Evolutionary conservation across 1,284 basidiomycete species (phyloP), one percentile per base, ranked within the genome.

Genomic region (Trametes polyzona): DNA sequence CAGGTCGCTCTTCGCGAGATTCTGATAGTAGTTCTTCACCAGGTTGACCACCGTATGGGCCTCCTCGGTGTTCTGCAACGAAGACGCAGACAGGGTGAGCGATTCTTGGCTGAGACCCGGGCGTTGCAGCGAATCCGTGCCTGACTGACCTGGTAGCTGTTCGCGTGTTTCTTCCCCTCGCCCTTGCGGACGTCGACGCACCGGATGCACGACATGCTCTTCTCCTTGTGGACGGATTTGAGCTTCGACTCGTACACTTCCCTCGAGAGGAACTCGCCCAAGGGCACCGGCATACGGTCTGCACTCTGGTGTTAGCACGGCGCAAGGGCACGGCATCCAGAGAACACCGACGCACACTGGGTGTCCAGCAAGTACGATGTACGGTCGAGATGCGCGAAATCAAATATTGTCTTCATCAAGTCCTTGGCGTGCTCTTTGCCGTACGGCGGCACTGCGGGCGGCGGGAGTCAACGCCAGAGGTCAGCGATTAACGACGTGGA

Each of bases 271-370:
- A 83, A 84, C 2, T 69, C 16, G 4, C 80, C 81, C 3, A 83
- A 64, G 0, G 74, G 73, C 3, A 67, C 63, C 1, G 82, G 83
- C 78, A 84, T 79, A 1, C 82, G 76, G 65, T 80, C 80, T 83
- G 29, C 16, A 32, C 11, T 11, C 4, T 12, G 7, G 23, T 6
- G 21, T 40, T 26, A 51, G 42, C 5, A 30, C 27, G n/a, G 17
- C 17, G 11, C 1, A 7, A n/a, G 11, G 35, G 2, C 14, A 19
- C 1, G 23, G 19, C 16, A 4, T 1, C 11, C 26, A 29, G 16
- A n/a, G 40, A 24, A 55, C 73, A 24, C 1, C 1, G n/a, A 14
- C 52, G n/a, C 65, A 80, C 79, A 82, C 66, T 79, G 78, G 0
- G 73, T 78, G 58, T 81, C 69, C 14, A 82, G 68, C 53, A 83